Evolutionary conservation across 2,329 filamentous ascomycete species (phyloP).

Genomic region (Curvularia sp.): DNA sequence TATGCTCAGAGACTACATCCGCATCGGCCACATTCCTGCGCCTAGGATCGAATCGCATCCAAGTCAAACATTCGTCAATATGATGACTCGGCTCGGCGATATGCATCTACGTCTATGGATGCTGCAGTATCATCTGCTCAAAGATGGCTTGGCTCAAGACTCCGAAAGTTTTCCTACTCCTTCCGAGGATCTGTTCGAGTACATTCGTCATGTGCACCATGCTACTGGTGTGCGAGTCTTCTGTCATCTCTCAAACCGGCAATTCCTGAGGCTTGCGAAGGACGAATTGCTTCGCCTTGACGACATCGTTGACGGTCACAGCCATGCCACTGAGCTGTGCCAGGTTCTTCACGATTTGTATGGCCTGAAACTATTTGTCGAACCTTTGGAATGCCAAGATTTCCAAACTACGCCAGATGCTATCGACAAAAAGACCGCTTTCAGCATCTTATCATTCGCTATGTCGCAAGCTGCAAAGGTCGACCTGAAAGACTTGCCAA

Average conservation of each 20-base stretch:
- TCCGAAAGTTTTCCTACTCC: slow-evolving; percentile 68
- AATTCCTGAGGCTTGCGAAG: slow-evolving; percentile 88
- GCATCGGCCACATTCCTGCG: slow-evolving; percentile 72
- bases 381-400: slow-evolving; percentile 55
- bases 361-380: slow-evolving; percentile 47
- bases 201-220: slow-evolving; percentile 81
- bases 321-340: slow-evolving; percentile 76
- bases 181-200: slow-evolving; percentile 77
- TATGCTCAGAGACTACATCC: slow-evolving; percentile 84
- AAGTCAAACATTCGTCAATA: slow-evolving; percentile 49
- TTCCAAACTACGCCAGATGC: slow-evolving; percentile 79
- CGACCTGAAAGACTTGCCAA: slow-evolving; percentile 88
- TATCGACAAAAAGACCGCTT: slow-evolving; percentile 79
- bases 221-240: slow-evolving; percentile 82
- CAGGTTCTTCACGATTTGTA: slow-evolving; percentile 62
- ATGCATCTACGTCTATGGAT: slow-evolving; percentile 90
- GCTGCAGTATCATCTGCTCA: slow-evolving; percentile 80
- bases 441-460: slow-evolving; percentile 83
- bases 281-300: slow-evolving; percentile 80
- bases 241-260: slow-evolving; percentile 84
- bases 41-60: slow-evolving; percentile 64
- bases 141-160: slow-evolving; percentile 75
- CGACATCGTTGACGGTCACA: slow-evolving; percentile 73
- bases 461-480: slow-evolving; percentile 81
- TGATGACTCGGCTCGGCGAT: slow-evolving; percentile 78